Evolutionary conservation across 345 rosid species (phyloP).

Genomic region (Euphorbia lathyris): DNA sequence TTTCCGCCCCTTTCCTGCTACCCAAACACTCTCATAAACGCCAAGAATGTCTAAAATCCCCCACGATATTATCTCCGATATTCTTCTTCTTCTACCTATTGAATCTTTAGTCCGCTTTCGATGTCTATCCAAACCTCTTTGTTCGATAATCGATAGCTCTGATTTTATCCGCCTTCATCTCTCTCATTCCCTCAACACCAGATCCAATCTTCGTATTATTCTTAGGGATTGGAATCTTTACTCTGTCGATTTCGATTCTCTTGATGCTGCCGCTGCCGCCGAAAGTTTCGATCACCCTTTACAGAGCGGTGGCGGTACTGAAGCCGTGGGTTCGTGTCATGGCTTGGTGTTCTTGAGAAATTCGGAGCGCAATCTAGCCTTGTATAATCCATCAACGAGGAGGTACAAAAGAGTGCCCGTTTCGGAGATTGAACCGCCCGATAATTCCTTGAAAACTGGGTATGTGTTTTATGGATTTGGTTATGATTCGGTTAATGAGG

Average conservation of each 20-base stretch:
- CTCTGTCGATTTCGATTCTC: constrained; percentile 27
- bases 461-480: constrained; percentile 44
- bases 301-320: constrained; percentile 25
- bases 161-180: constrained; percentile 32
- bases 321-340: constrained; percentile 38
- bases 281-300: constrained; percentile 32
- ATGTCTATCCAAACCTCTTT: constrained; percentile 26
- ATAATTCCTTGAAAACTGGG: constrained; percentile 16
- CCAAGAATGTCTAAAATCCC: constrained; percentile 21
- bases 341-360: constrained; percentile 39
- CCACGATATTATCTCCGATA: constrained; percentile 13
- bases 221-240: constrained; percentile 25
- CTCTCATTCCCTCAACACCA: constrained; percentile 19
- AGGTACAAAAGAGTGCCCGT: constrained; percentile 23
- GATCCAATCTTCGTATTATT: constrained; percentile 27
- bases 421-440: constrained; percentile 13
- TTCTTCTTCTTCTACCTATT: constrained; percentile 26
- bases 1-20: not conserved
- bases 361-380: constrained; percentile 27
- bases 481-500: constrained; percentile 27
- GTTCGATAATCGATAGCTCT: constrained; percentile 24
- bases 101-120: constrained; percentile 39
- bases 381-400: constrained; percentile 39
- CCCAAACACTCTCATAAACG: not conserved
- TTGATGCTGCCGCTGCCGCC: not conserved